phyloP scores from a whole-genome alignment of 2,329 filamentous ascomycete species.

The Aspergillus pseudotamarii region DNA sequence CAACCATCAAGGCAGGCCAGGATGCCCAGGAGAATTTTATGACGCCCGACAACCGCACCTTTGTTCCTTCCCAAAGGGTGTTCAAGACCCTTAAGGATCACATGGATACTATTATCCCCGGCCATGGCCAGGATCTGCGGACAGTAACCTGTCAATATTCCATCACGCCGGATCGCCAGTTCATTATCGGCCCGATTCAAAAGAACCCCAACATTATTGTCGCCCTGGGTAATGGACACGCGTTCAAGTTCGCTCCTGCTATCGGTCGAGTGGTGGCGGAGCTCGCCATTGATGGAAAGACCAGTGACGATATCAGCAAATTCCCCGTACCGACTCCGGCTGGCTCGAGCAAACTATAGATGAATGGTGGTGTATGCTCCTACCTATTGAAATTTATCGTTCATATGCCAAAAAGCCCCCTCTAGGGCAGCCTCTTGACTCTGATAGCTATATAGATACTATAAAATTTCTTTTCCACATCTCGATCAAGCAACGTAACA shows the following conservation, averaged over 20 bases:
- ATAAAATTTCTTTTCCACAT: no score
- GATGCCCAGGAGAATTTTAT: slow-evolving; percentile 28
- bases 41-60: slow-evolving; percentile 30
- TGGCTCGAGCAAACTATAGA: neutral
- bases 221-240: neutral
- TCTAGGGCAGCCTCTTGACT: no score
- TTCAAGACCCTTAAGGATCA: slow-evolving; percentile 26
- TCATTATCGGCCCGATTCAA: slow-evolving; percentile 30
- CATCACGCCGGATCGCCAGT: slow-evolving; percentile 32
- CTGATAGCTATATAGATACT: no score
- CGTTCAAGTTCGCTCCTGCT: neutral
- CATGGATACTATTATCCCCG: slow-evolving; percentile 11
- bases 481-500: no score
- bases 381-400: no score
- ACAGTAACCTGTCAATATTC: slow-evolving; percentile 34
- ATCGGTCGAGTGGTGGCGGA: neutral
- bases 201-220: slow-evolving; percentile 13
- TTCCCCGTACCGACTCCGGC: neutral
- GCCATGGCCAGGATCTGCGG: slow-evolving; percentile 27
- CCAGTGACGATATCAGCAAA: neutral
- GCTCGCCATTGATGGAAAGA: neutral
- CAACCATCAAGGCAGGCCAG: slow-evolving; percentile 31
- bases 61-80: slow-evolving; percentile 27
- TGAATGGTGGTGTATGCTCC: no score
- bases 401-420: no score